phyloP scores from a whole-genome alignment of 140 eudicot genomes.

The Oenanthe javanica region DNA sequence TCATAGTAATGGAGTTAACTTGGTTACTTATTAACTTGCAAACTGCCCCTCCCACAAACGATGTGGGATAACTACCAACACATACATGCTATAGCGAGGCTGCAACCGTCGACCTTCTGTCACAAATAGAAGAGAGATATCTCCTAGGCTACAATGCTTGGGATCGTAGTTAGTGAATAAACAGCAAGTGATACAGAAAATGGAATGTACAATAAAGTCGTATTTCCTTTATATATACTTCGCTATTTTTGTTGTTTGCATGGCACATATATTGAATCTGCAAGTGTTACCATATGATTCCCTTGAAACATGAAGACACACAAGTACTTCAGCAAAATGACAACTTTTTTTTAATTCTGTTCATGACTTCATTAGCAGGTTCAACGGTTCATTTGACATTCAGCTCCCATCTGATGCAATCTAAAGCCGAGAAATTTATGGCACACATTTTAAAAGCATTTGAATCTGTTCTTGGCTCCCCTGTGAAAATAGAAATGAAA shows the following conservation, averaged over 20 bases:
- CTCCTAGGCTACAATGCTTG: neutral
- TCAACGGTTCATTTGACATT: slow-evolving; percentile 77
- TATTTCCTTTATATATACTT: neutral
- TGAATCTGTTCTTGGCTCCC: slow-evolving; percentile 77
- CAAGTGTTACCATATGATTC: slow-evolving; percentile 19
- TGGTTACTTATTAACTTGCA: neutral
- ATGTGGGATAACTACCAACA: too few relatives aligned
- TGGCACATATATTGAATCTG: slow-evolving; percentile 24
- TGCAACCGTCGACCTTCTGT: neutral
- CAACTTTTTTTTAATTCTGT: neutral
- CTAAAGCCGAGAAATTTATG: slow-evolving; percentile 72
- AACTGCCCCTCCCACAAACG: too few relatives aligned
- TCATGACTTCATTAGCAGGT: slow-evolving; percentile 39
- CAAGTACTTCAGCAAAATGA: neutral
- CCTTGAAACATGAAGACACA: neutral
- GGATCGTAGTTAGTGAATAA: neutral
- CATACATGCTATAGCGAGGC: neutral
- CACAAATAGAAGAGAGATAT: neutral
- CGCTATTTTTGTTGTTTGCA: neutral
- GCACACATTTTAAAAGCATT: slow-evolving; percentile 71
- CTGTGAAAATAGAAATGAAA: slow-evolving; percentile 76
- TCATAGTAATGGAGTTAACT: too few relatives aligned
- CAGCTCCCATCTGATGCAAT: slow-evolving; percentile 60
- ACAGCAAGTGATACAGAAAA: neutral
- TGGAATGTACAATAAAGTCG: neutral